phyloP scores from a whole-genome alignment of 441 rosid genomes.

The Kokia cookei region DNA sequence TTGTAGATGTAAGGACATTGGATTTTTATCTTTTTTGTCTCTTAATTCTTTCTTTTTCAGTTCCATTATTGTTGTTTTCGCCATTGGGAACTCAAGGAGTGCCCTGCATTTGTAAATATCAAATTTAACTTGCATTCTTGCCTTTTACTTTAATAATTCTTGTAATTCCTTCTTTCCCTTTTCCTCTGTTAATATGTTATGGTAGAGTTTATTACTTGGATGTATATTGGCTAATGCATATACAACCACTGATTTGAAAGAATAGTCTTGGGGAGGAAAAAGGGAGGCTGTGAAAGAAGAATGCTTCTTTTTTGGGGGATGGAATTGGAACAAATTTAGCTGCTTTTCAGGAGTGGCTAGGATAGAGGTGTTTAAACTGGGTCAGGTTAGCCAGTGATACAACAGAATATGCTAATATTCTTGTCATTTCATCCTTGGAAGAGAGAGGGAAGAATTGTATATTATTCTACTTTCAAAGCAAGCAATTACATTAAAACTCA shows the following conservation, averaged over 20 bases:
- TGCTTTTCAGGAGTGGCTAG: background rate
- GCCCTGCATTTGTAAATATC: background rate
- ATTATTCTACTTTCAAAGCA: background rate
- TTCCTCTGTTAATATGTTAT: background rate
- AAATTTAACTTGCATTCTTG: background rate
- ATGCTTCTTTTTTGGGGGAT: too few relatives aligned
- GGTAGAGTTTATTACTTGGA: too few relatives aligned
- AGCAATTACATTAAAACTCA: background rate
- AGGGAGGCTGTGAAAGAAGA: too few relatives aligned
- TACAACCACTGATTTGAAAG: too few relatives aligned
- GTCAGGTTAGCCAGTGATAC: background rate
- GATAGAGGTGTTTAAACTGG: background rate
- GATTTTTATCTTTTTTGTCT: background rate
- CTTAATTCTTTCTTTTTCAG: background rate
- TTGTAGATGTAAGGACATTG: too few relatives aligned
- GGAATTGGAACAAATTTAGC: too few relatives aligned
- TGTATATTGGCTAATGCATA: too few relatives aligned
- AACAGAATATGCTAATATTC: background rate
- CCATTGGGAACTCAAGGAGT: background rate
- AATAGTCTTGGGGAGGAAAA: too few relatives aligned
- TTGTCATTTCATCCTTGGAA: background rate
- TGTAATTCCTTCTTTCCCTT: background rate
- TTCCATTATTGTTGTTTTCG: background rate
- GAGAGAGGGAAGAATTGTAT: background rate
- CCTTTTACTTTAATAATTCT: background rate